These are phyloP conservation scores for Drosera spatulata DNA, from an alignment of 179 eudicot genomes.

Conservation along the genomic window DNA sequence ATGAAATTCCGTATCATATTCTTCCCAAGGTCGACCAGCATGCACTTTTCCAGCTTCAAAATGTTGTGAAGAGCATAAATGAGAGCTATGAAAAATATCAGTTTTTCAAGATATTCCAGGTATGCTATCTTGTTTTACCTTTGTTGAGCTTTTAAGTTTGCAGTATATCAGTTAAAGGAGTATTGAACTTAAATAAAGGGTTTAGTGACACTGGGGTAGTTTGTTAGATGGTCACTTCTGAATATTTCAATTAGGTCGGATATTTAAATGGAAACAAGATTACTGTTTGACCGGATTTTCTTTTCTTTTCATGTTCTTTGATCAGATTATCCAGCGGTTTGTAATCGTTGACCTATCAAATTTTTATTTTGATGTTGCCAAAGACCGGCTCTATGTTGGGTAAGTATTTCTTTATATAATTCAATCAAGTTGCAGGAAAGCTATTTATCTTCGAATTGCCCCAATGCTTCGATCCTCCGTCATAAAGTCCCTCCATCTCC, in stretches of 20 bases:
- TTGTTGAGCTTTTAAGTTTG: background rate
- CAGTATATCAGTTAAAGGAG: too few species aligned
- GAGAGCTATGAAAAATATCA: slow-evolving; percentile 88
- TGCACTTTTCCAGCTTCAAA: slow-evolving; percentile 85
- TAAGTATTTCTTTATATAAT: slow-evolving; percentile 14
- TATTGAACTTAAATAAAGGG: too few species aligned
- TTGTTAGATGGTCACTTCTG: too few species aligned
- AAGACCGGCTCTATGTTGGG: slow-evolving; percentile 97
- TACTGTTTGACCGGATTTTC: background rate
- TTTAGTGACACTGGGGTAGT: too few species aligned
- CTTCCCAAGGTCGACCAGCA: slow-evolving; percentile 85
- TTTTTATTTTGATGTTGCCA: slow-evolving; percentile 91
- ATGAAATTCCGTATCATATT: slow-evolving; percentile 53
- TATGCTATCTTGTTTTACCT: slow-evolving; percentile 13
- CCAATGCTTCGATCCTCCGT: too few species aligned
- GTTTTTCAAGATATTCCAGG: slow-evolving; percentile 96
- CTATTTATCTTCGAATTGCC: too few species aligned
- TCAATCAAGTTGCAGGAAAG: too few species aligned
- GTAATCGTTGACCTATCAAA: slow-evolving; percentile 96
- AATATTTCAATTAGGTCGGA: too few species aligned
- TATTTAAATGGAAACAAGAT: background rate
- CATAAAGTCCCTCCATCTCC: too few species aligned
- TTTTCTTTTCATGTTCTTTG: slow-evolving; percentile 9
- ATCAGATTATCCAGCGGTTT: slow-evolving; percentile 86
- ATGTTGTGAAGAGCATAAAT: slow-evolving; percentile 66